These are phyloP conservation scores for Lignosus rhinocerotis DNA, from an alignment of 1,284 basidiomycete genomes.

Conservation along the genomic window DNA sequence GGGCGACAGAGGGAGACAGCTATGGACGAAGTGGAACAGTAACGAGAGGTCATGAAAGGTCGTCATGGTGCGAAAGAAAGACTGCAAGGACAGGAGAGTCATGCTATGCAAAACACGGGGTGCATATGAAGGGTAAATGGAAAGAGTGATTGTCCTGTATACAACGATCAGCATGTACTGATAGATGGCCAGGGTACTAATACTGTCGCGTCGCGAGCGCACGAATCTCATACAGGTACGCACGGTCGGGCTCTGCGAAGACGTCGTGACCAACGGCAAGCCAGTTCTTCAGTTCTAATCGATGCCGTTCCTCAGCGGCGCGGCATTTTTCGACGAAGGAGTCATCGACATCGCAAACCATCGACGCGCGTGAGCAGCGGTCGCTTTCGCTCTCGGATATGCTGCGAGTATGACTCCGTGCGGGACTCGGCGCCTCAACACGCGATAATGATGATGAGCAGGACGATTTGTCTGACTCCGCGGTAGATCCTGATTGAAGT, in stretches of 20 bases:
- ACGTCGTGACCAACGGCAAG: constrained; percentile 41
- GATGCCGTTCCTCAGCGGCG: constrained; percentile 78
- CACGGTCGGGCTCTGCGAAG: constrained; percentile 53
- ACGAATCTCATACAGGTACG: constrained; percentile 75
- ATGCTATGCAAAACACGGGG: constrained; percentile 7
- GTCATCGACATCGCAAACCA: constrained; percentile 73
- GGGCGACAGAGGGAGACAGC: constrained; percentile 1
- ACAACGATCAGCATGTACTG: constrained; percentile 22
- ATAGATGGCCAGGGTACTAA: constrained; percentile 34
- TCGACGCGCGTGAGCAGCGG: constrained; percentile 70
- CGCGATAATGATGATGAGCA: constrained; percentile 26
- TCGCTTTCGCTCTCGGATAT: constrained; percentile 76
- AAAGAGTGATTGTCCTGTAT: constrained; percentile 17
- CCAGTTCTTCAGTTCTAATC: constrained; percentile 83
- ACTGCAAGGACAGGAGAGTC: constrained; percentile 3
- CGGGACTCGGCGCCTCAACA: constrained; percentile 50
- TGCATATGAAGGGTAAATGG: constrained; percentile 9
- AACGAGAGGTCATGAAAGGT: constrained; percentile 20
- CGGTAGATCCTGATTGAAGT: constrained; percentile 29
- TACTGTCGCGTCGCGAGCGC: constrained; percentile 79
- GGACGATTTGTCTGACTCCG: constrained; percentile 37
- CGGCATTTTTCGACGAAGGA: constrained; percentile 72
- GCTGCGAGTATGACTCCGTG: constrained; percentile 62
- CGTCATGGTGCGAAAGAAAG: constrained; percentile 11
- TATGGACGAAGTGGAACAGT: constrained; percentile 1